Base-by-base conservation (phyloP, 2,329 filamentous ascomycete genomes). In the Penicillium sclerotigenum region DNA sequence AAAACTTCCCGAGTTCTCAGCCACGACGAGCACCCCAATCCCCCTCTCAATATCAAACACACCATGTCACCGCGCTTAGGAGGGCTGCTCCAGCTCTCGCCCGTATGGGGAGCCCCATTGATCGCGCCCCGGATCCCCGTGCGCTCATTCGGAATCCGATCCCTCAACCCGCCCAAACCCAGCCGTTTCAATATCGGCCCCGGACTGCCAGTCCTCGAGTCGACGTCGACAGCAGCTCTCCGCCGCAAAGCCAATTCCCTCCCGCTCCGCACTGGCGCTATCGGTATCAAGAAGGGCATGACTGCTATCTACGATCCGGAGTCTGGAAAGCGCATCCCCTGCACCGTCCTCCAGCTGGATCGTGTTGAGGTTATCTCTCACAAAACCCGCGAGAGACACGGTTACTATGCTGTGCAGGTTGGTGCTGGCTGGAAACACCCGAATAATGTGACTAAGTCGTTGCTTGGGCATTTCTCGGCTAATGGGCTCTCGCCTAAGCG, bases 221-320 rank as follows among this genome's bases (percentile, higher is more conserved):
- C 82, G 55, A 82, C 81, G 10, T 78, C 80, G 9, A 77, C 80
- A 3, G 83, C 83, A n/a, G 85, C 86, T 3, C 79, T 86, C 54
- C 74, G 79, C 54, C 83, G 84, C 47, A 84, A 82, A 72, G 76
- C 79, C 37, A 77, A 78, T 61, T 83, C 80, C 0, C 79, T 85
- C 11, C 85, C 86, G 7, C 77, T 83, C 40, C 88, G 94, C 28
- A 87, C 91, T 2, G 94, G 94, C 29, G 87, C 90, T 9, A 81
- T 99, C 45, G 91, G 89, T 13, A 82, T 87, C 71, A 99, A 99
- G 79, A 93, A 92, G 78, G 94, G 94, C 74, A 97, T 99, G 90
- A 96, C 91, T 41, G 92, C 89, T 58, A 77, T 97, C 62, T 97
- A 89, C 81, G 87, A 91, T 69, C 76, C 83, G 0, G 84, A 86